Evolutionary conservation across 768 basidiomycete genomes (phyloP).

Genomic region (Mycena galopus): DNA sequence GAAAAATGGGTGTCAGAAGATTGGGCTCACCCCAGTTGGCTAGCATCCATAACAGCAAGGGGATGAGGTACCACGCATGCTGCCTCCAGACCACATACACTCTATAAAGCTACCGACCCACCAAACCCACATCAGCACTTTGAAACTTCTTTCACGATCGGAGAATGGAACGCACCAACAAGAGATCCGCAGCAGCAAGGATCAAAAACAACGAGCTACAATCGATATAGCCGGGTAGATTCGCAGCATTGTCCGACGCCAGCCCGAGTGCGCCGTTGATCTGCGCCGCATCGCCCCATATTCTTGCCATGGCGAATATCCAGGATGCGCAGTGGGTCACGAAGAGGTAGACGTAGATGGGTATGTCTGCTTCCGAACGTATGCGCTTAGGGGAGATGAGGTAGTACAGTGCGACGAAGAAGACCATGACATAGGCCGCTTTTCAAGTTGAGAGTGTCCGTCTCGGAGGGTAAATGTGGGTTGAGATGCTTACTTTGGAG

Average conservation of each 20-base stretch:
- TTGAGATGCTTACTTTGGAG: slow-evolving; percentile 1
- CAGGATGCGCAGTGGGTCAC: slow-evolving; percentile 28
- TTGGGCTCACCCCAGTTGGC: not conserved
- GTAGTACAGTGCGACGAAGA: slow-evolving; percentile 1
- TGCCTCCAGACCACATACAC: slow-evolving; percentile 21
- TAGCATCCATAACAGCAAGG: not conserved
- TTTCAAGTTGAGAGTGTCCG: not conserved
- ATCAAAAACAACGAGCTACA: slow-evolving; percentile 27
- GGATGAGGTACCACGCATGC: not conserved
- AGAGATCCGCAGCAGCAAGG: slow-evolving; percentile 28
- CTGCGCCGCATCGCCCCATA: slow-evolving; percentile 17
- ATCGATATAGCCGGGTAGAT: slow-evolving; percentile 25
- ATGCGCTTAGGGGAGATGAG: slow-evolving; percentile 1
- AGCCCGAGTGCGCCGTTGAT: slow-evolving; percentile 15
- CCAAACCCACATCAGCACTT: slow-evolving; percentile 19
- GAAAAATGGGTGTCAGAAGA: not conserved
- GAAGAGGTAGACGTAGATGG: slow-evolving; percentile 29
- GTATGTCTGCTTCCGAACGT: slow-evolving; percentile 9
- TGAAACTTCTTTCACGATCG: slow-evolving; percentile 15
- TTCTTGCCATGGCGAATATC: slow-evolving; percentile 27
- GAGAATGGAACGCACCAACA: slow-evolving; percentile 17
- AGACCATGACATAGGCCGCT: not conserved
- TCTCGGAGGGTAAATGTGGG: not conserved
- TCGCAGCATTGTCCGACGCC: slow-evolving; percentile 21
- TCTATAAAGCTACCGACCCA: slow-evolving; percentile 26